Evolutionary conservation across 345 rosid genomes (phyloP).

Genomic region (Camelina laxa): DNA sequence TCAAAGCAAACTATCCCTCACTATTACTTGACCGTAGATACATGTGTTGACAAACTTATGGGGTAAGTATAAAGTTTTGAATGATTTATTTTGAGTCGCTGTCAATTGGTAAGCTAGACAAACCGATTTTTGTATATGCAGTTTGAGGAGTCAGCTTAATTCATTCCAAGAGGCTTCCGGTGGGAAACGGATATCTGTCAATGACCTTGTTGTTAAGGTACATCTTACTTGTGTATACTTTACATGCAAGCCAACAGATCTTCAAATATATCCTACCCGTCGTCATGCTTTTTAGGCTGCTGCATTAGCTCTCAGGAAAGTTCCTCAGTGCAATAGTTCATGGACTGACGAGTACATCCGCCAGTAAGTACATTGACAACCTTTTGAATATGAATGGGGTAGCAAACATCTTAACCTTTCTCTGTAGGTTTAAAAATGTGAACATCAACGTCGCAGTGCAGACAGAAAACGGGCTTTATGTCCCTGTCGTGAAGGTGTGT

Average conservation of each 20-base stretch:
- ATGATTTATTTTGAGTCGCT: conserved; percentile 13
- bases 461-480: conserved; percentile 94
- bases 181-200: conserved; percentile 89
- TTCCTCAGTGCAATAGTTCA: conserved; percentile 97
- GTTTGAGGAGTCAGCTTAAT: conserved; percentile 81
- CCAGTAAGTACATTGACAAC: conserved; percentile 64
- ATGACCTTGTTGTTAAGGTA: conserved; percentile 99
- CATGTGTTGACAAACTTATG: conserved; percentile 92
- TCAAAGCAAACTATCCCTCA: conserved; percentile 99
- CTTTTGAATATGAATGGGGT: not conserved
- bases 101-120: not conserved
- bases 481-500: conserved; percentile 85
- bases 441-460: conserved; percentile 95
- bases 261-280: not conserved
- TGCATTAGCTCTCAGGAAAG: conserved; percentile 89
- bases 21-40: conserved; percentile 91
- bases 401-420: conserved; percentile 9
- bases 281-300: conserved; percentile 72
- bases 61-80: conserved; percentile 53
- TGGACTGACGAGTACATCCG: conserved; percentile 93
- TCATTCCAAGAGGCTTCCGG: conserved; percentile 88
- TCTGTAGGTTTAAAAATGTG: conserved; percentile 73
- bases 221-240: conserved; percentile 20
- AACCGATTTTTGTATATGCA: conserved; percentile 44
- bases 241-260: conserved; percentile 9